Base-by-base conservation (phyloP, 2,329 filamentous ascomycete genomes). In the Paramyrothecium roridum region DNA sequence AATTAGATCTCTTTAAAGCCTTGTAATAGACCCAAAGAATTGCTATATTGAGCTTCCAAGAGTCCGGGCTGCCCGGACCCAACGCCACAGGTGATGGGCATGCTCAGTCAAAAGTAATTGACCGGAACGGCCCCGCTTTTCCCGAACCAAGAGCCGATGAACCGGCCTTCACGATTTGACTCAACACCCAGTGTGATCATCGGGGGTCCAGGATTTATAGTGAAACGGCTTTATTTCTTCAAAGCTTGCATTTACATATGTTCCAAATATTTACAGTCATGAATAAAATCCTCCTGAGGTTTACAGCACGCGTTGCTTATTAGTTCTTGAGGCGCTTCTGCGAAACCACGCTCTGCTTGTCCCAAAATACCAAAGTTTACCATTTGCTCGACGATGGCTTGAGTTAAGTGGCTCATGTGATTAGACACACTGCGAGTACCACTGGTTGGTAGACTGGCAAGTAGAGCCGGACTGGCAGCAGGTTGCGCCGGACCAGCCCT, bases 401-500 rank as follows among this genome's bases (percentile, higher is more conserved):
- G 4, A 10, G 26, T 10, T 10, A 30, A 30, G n/a, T 30, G 6
- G 4, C 26, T 30, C 37, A 6, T 13, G n/a, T 17, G 12, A 26
- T 40, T 40, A 51, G 30, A 51, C 3, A 33, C 57, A 63, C 56
- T 66, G 63, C 0, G 61, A 64, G 52, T 67, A 67, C 61, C 58
- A 67, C 48, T 62, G 52, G 57, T 64, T 67, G 11, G 40, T 21
- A 11, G 54, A 34, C 6, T 54, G 57, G 56, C 60, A 67, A 13
- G 61, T 64, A 17, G 59, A 59, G 1, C 58, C 61, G 20, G 59
- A 61, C 50, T 58, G 23, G 23, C 64, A 68, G 59, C 61, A 64
- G 8, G 61, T 63, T 8, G 65, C 48, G 12, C 63, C 65, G 11
- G 50, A 59, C 56, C 59, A 69, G 23, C 61, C 58, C 19, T 58